Evolutionary conservation across 2,329 filamentous ascomycete genomes (phyloP), one percentile per base, ranked within the genome.

Genomic region (Phaeosphaeria sp.): DNA sequence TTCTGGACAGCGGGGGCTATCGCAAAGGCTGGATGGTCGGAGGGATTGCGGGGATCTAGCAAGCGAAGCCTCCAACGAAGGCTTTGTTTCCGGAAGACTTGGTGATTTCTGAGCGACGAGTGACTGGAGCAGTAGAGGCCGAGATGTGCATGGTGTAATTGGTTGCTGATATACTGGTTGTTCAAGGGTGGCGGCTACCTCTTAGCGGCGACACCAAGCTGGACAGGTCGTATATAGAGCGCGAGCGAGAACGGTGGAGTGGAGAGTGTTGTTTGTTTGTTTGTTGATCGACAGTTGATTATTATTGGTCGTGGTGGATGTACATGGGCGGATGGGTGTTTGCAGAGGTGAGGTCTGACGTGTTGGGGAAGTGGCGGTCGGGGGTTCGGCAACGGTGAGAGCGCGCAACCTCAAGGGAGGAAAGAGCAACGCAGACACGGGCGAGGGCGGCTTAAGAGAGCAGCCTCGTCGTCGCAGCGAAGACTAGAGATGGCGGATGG

Each of bases 101-200:
- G 74, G 73, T 74, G 71, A 74, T 66, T 69, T 70, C 74, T 77
- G 77, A 76, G 76, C 72, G 76, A 77, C 76, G 71, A 73, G 68
- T 78, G 77, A 79, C 77, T 78, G 77, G 74, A 77, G 76, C 69
- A 67, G 63, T 64, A 60, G 66, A 61, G 67, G 66, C 65, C 61
- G 67, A 65, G 66, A 65, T 66, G 69, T 67, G 65, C 77, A 78
- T 79, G 68, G 68, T 75, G 76, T 66, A 64, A 63, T 54, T 64
- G 61, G 53, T 46, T 51, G 57, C 66, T 61, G 67, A 68, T 66
- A 59, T 59, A 61, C 25, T 61, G 73, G 68, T 67, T 60, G 66
- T 71, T 65, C 64, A 61, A 66, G 67, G 56, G 40, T 62, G 68
- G 65, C 64, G 68, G 66, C 63, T 51, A 71, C 68, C 66, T 59